Conservation (phyloP, 331 rosid genomes). For the Ulmus americana region DNA sequence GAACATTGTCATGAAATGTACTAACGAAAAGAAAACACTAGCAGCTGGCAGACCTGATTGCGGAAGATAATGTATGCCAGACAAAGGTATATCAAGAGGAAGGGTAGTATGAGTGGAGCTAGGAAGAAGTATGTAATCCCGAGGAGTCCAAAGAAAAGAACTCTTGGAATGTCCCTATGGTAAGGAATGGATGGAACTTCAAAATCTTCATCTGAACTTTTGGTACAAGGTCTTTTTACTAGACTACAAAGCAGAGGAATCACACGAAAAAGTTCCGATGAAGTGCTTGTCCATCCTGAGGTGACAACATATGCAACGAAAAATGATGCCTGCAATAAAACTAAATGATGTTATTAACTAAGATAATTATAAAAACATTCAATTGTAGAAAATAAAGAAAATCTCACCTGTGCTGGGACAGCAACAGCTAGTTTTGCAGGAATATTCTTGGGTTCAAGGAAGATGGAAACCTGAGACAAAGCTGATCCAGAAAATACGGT, state of each 20-base stretch:
- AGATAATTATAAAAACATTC: too few species aligned
- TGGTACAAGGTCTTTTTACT: constrained; percentile 49
- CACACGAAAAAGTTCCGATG: constrained; percentile 74
- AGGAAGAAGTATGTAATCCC: constrained; percentile 81
- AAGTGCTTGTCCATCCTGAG: constrained; percentile 83
- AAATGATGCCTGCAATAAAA: constrained; percentile 70
- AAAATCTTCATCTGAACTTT: constrained; percentile 35
- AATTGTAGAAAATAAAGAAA: neutral
- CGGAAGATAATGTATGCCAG: constrained; percentile 67
- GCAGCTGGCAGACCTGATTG: constrained; percentile 62
- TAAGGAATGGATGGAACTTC: constrained; percentile 63
- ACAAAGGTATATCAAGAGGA: constrained; percentile 70
- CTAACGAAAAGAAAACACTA: neutral
- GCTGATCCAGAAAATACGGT: constrained; percentile 81
- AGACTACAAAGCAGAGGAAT: constrained; percentile 52
- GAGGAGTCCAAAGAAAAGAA: constrained; percentile 89
- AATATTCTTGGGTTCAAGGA: constrained; percentile 68
- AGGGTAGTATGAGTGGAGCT: constrained; percentile 90
- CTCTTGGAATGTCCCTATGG: constrained; percentile 68
- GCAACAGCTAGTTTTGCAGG: constrained; percentile 62
- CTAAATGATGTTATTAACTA: constrained; percentile 17
- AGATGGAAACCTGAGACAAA: constrained; percentile 40
- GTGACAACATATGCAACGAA: constrained; percentile 93
- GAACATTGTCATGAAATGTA: neutral
- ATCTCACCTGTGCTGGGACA: constrained; percentile 88